Percentiles rank a stretch among this genome's conserved stretches.
Evolutionary conservation across 805 yeast genomes (phyloP).

Genomic region (Saccharomycopsis sp.): DNA sequence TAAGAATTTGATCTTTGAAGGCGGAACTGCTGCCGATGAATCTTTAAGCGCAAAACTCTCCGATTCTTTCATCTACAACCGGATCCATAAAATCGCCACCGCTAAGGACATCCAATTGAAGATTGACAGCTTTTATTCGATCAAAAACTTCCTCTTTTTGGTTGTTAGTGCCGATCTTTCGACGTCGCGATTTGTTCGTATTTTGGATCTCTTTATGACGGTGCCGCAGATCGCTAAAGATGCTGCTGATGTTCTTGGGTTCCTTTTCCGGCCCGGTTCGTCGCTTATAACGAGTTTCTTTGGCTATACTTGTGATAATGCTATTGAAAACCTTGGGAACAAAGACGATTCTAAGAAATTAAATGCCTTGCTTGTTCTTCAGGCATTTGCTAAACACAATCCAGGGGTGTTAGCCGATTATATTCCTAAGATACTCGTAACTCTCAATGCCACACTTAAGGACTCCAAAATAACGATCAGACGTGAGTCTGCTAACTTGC

Average conservation of each 20-base stretch:
- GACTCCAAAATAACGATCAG: conserved; percentile 14
- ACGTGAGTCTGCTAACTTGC: conserved; percentile 24
- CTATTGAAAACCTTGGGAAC: conserved; percentile 16
- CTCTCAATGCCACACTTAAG: conserved; percentile 9
- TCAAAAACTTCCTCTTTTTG: conserved; percentile 13
- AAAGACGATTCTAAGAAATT: conserved; percentile 15
- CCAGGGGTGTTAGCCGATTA: conserved; percentile 13
- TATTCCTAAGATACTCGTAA: conserved; percentile 8
- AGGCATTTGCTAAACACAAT: conserved; percentile 16
- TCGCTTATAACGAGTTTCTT: conserved; percentile 15
- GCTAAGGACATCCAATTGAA: conserved; percentile 13
- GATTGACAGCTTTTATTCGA: conserved; percentile 13
- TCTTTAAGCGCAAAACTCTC: conserved; percentile 4
- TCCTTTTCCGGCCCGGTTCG: conserved; percentile 19
- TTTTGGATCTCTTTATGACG: conserved; percentile 16
- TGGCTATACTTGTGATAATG: conserved; percentile 15
- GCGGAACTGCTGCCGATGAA: conserved; percentile 5
- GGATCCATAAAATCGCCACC: conserved; percentile 14
- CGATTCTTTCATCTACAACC: conserved; percentile 15
- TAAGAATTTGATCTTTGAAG: conserved; percentile 15
- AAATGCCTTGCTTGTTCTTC: conserved; percentile 12
- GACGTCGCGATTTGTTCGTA: conserved; percentile 13
- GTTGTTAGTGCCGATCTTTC: conserved; percentile 19
- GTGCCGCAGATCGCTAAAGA: conserved; percentile 14
- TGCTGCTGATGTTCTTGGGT: conserved; percentile 19